phyloP scores from a whole-genome alignment of 768 basidiomycete genomes.

The Leccinellum albellum region DNA sequence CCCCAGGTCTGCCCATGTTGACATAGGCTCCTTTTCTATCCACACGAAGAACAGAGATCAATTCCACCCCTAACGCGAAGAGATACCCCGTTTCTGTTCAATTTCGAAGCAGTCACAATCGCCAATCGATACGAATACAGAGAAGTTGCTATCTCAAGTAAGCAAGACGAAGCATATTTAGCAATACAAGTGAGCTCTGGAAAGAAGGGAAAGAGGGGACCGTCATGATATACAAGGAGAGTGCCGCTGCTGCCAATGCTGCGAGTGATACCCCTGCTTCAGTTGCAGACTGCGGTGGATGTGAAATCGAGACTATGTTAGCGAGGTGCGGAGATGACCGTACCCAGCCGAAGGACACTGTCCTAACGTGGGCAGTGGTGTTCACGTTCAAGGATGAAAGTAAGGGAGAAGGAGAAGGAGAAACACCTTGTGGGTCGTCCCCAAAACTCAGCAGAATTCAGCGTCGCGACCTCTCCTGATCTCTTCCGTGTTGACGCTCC shows the following conservation, averaged over 20 bases:
- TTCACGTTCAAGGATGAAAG: slow-evolving; percentile 39
- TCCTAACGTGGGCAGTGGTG: slow-evolving; percentile 9
- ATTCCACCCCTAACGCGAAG: slow-evolving; percentile 6
- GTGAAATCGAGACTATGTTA: slow-evolving; percentile 38
- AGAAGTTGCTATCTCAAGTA: slow-evolving; percentile 78
- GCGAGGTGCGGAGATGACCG: slow-evolving; percentile 15
- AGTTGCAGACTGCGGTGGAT: slow-evolving; percentile 59
- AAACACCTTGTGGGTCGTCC: slow-evolving; percentile 5
- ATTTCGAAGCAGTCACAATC: slow-evolving; percentile 9
- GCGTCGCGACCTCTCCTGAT: too few species aligned
- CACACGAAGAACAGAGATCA: slow-evolving; percentile 50
- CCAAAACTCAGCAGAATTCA: too few species aligned
- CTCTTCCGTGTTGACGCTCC: slow-evolving; percentile 25
- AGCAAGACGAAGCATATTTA: slow-evolving; percentile 83
- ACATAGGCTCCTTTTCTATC: slow-evolving; percentile 42
- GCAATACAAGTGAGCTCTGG: slow-evolving; percentile 81
- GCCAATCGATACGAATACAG: slow-evolving; percentile 59
- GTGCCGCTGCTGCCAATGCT: slow-evolving; percentile 30
- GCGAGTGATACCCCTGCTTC: slow-evolving; percentile 16
- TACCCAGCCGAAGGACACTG: slow-evolving; percentile 13
- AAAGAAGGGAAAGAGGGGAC: slow-evolving; percentile 76
- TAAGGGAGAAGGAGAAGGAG: slow-evolving; percentile 1
- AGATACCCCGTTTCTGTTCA: not conserved
- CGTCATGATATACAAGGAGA: slow-evolving; percentile 67
- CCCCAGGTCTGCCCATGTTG: slow-evolving; percentile 7